Conservation (phyloP, 805 yeast species). For the Nakazawaea wickerhamii region DNA sequence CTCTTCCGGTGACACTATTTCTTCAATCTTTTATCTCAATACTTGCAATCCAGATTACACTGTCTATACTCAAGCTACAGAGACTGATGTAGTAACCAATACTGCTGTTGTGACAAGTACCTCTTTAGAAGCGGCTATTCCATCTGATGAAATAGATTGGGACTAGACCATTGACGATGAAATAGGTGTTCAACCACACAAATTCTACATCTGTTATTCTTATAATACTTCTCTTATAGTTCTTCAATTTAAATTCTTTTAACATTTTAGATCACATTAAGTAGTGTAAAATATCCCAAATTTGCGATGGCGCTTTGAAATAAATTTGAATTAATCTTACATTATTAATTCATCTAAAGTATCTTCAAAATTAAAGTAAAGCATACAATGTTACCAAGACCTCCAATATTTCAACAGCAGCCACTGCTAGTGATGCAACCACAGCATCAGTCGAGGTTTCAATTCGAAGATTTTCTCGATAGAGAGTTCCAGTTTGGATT, state of each 20-base stretch:
- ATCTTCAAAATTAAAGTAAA: too few relatives aligned
- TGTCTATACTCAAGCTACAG: not conserved
- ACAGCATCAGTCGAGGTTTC: constrained; percentile 23
- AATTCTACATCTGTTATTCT: not conserved
- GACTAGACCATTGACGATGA: constrained; percentile 1
- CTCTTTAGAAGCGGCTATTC: constrained; percentile 5
- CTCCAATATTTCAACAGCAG: constrained; percentile 10
- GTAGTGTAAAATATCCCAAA: too few relatives aligned
- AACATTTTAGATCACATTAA: too few relatives aligned
- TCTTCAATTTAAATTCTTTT: too few relatives aligned
- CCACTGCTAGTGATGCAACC: constrained; percentile 3
- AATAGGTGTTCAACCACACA: too few relatives aligned
- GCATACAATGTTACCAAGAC: constrained; percentile 10
- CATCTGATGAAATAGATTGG: constrained; percentile 10
- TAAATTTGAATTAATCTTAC: too few relatives aligned
- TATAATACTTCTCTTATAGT: too few relatives aligned
- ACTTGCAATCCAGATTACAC: constrained; percentile 12
- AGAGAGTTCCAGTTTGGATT: constrained; percentile 77
- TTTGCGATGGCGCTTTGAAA: too few relatives aligned
- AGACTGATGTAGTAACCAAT: constrained; percentile 1
- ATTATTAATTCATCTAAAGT: too few relatives aligned
- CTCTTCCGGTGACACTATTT: not conserved
- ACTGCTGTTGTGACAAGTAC: not conserved
- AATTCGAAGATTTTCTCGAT: constrained; percentile 79
- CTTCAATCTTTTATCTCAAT: constrained; percentile 4